phyloP scores from a whole-genome alignment of 2,329 filamentous ascomycete species.

The Moelleriella libera region DNA sequence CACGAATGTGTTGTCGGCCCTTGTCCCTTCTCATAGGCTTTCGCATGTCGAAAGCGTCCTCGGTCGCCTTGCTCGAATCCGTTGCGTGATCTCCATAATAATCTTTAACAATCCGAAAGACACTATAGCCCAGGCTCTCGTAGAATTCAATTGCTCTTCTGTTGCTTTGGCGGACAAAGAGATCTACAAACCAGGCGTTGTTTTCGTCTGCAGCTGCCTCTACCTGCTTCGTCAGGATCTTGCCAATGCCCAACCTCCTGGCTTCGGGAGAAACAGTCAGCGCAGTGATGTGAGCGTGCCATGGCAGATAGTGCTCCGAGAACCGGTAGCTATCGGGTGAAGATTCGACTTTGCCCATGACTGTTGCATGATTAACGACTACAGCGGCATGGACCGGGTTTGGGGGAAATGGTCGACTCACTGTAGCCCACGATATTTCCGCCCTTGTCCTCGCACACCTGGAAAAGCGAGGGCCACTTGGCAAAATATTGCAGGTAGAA shows the following conservation, averaged over 20 bases:
- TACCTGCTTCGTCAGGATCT: conserved; percentile 65
- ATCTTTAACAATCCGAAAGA: conserved; percentile 75
- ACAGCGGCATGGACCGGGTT: conserved; percentile 1
- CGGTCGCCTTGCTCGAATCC: conserved; percentile 46
- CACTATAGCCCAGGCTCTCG: conserved; percentile 78
- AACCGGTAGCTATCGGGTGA: conserved; percentile 61
- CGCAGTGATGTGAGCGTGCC: conserved; percentile 96
- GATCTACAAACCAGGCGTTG: conserved; percentile 85
- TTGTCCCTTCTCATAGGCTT: conserved; percentile 77
- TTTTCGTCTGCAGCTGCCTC: conserved; percentile 72
- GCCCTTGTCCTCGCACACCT: conserved; percentile 71
- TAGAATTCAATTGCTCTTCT: conserved; percentile 79
- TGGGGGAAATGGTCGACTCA: conserved; percentile 28
- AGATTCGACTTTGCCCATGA: conserved; percentile 93
- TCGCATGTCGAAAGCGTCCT: conserved; percentile 95
- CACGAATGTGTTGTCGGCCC: conserved; percentile 60
- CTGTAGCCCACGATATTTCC: conserved; percentile 94
- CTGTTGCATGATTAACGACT: conserved; percentile 32
- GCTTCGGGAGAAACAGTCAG: conserved; percentile 82
- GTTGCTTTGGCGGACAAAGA: conserved; percentile 87
- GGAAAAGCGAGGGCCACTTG: conserved; percentile 90
- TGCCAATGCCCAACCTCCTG: conserved; percentile 75
- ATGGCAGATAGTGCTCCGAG: conserved; percentile 90
- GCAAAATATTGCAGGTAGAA: conserved; percentile 96
- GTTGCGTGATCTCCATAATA: conserved; percentile 83